A percentile compares a stretch with the other conserved stretches of the same genome.
Evolutionary conservation across 2,329 filamentous ascomycete species (phyloP).

Genomic region (Leptographium galeiforme): DNA sequence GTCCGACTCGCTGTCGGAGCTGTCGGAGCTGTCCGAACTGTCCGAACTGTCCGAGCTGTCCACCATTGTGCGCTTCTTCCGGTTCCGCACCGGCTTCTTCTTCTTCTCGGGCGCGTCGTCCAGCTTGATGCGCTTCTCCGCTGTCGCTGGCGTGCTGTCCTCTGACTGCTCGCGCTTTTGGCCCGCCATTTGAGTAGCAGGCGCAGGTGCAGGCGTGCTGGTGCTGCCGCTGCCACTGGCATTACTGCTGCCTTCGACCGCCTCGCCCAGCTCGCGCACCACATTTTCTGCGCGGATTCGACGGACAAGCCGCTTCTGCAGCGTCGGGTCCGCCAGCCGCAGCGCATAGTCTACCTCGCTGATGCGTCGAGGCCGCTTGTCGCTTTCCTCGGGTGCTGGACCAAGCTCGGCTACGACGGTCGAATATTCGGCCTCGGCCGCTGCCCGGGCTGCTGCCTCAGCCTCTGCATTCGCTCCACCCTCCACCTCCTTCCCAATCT

Average conservation of each 20-base stretch:
- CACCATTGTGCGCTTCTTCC: slow-evolving; percentile 37
- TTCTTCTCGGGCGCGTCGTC: slow-evolving; percentile 34
- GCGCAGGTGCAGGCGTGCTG: background rate
- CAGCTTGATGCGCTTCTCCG: slow-evolving; percentile 26
- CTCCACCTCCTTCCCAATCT: background rate
- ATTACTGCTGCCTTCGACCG: slow-evolving; percentile 8
- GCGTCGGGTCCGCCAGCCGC: slow-evolving; percentile 29
- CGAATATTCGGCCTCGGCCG: slow-evolving; percentile 30
- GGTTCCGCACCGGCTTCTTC: slow-evolving; percentile 26
- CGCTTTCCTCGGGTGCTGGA: slow-evolving; percentile 20
- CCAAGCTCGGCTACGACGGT: slow-evolving; percentile 38
- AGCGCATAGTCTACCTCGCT: slow-evolving; percentile 39
- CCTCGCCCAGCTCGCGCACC: slow-evolving; percentile 18
- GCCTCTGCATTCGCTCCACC: background rate
- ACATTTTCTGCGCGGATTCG: slow-evolving; percentile 50
- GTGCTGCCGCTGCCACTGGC: slow-evolving; percentile 12
- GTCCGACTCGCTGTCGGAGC: slow-evolving; percentile 17
- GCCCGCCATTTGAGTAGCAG: background rate
- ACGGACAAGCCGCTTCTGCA: slow-evolving; percentile 44
- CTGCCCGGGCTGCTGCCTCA: background rate
- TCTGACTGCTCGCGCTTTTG: background rate
- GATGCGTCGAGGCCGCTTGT: slow-evolving; percentile 25
- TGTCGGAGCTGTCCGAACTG: slow-evolving; percentile 21
- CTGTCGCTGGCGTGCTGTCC: slow-evolving; percentile 7
- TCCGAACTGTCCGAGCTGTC: slow-evolving; percentile 21